A percentile compares a stretch with the other conserved stretches of the same genome.
Conservation (phyloP, 2,329 filamentous ascomycete genomes). For the Hypoxylon sp. region DNA sequence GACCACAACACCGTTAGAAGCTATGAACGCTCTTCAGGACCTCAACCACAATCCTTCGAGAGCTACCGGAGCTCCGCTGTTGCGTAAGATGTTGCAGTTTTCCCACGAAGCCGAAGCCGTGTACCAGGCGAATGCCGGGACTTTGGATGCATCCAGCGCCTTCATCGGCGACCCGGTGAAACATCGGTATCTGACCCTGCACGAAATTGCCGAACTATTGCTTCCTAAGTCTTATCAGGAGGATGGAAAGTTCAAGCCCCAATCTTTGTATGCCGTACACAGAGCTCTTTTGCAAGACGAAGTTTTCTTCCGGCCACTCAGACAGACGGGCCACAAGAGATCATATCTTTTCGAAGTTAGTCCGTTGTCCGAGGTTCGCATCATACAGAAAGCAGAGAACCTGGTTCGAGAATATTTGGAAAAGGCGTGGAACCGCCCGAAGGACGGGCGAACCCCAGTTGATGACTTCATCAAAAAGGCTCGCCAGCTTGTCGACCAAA, state of each 20-base stretch:
- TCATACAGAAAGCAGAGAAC: constrained; percentile 63
- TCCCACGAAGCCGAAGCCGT: constrained; percentile 57
- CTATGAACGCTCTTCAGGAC: constrained; percentile 56
- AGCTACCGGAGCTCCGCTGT: constrained; percentile 57
- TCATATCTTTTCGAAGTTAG: constrained; percentile 72
- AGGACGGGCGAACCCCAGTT: constrained; percentile 45
- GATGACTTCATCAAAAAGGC: constrained; percentile 64
- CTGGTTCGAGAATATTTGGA: constrained; percentile 68
- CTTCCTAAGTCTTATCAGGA: constrained; percentile 55
- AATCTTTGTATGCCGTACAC: constrained; percentile 77
- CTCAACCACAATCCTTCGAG: constrained; percentile 58
- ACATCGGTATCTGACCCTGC: constrained; percentile 62
- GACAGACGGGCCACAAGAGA: constrained; percentile 63
- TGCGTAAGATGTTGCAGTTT: constrained; percentile 64
- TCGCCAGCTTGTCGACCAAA: constrained; percentile 63
- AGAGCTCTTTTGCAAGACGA: constrained; percentile 71
- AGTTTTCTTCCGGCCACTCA: constrained; percentile 68
- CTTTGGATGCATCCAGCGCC: constrained; percentile 61
- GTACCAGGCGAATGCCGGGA: constrained; percentile 62
- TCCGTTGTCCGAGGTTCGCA: constrained; percentile 65
- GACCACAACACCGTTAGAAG: constrained; percentile 45
- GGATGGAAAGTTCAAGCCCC: constrained; percentile 57
- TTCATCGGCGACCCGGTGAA: constrained; percentile 55
- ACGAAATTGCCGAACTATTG: constrained; percentile 63
- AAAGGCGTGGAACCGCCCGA: constrained; percentile 34